Base-by-base conservation (phyloP, 164 flowering plant species). In the Sextonia rubra region DNA sequence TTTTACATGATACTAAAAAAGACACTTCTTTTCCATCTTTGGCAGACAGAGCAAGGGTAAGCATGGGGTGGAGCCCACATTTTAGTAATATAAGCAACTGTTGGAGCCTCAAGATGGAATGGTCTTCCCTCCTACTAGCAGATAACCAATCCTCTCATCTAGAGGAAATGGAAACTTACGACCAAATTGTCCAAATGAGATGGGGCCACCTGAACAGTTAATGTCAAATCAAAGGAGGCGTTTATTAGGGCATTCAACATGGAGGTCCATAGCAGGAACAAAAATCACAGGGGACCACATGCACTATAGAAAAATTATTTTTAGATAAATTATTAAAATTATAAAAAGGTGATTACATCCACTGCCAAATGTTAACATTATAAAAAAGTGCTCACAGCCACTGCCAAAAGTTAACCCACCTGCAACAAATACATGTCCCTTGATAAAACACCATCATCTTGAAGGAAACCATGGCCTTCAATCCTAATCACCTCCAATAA, bases 401-500 rank as follows among this genome's bases (percentile, higher is more conserved):
- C 44, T 52, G n/a, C n/a, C 20, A 52, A 52, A 52, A 2, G 58
- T 5, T 14, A 12, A 17, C 71, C 37, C 65, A 91, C 94, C 90
- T 91, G 94, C 47, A 91, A 74, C 58, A 91, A 75, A 69, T 83
- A 86, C 87, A 88, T 87, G 64, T 91, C 97, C 22, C 84, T 80
- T 25, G 90, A 77, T 76, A 90, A 75, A 73, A 85, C 85, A 2
- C 78, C 73, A 73, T 91, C 94, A 64, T 90, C 94, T 11, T 88
- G 91, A 17, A 85, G 81, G 73, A 85, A 86, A n/a, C 86, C 89
- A 77, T 83, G 86, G 44, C 90, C 89, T 78, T 89, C 94, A 18
- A 91, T 79, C 12, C 91, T 86, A 68, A 90, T 86, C 25, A 91
- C 97, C 83, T 91, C 97, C 78, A 91, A 68, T 48, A 87, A 82